Percentiles rank a stretch among this genome's conserved stretches.
Conservation (phyloP, 164 flowering plant species). For the Amborella trichopoda region DNA sequence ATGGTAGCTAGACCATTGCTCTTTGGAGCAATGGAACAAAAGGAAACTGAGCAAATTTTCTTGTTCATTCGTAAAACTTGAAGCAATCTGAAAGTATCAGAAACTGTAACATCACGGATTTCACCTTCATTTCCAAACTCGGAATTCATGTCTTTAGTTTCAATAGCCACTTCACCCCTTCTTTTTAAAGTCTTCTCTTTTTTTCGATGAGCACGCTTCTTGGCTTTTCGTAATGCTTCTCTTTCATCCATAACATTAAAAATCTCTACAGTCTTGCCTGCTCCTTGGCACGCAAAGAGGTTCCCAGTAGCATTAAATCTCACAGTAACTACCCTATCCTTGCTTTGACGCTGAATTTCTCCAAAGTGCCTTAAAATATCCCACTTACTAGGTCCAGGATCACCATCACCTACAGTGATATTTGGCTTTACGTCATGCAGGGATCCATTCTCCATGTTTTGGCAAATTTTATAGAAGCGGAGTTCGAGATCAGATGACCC, state of each 20-base stretch:
- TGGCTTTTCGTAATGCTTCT: slow-evolving; percentile 78
- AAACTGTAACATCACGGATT: slow-evolving; percentile 24
- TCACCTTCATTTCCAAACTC: slow-evolving; percentile 20
- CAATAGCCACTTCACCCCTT: slow-evolving; percentile 23
- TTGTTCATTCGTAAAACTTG: slow-evolving; percentile 63
- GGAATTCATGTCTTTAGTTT: slow-evolving; percentile 25
- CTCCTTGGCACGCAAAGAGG: slow-evolving; percentile 91
- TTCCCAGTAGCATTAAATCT: slow-evolving; percentile 71
- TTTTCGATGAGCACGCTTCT: slow-evolving; percentile 64
- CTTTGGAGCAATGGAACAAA: slow-evolving; percentile 41
- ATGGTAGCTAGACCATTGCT: slow-evolving; percentile 54
- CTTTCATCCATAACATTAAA: slow-evolving; percentile 63
- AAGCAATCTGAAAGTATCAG: slow-evolving; percentile 75
- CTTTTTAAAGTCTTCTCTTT: slow-evolving; percentile 57
- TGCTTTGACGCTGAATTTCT: slow-evolving; percentile 68
- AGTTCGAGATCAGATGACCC: slow-evolving; percentile 90
- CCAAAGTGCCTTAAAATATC: slow-evolving; percentile 64
- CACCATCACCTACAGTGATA: slow-evolving; percentile 12
- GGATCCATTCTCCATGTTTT: slow-evolving; percentile 41
- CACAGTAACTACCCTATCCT: slow-evolving; percentile 78
- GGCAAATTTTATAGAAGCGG: slow-evolving; percentile 50
- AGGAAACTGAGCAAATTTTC: slow-evolving; percentile 78
- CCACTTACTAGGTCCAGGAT: slow-evolving; percentile 46
- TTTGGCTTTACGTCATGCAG: slow-evolving; percentile 14
- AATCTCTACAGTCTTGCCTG: slow-evolving; percentile 82